Evolutionary conservation across 805 yeast genomes (phyloP), one percentile per base, ranked within the genome.

Genomic region (Zygoascus bituminiphila): DNA sequence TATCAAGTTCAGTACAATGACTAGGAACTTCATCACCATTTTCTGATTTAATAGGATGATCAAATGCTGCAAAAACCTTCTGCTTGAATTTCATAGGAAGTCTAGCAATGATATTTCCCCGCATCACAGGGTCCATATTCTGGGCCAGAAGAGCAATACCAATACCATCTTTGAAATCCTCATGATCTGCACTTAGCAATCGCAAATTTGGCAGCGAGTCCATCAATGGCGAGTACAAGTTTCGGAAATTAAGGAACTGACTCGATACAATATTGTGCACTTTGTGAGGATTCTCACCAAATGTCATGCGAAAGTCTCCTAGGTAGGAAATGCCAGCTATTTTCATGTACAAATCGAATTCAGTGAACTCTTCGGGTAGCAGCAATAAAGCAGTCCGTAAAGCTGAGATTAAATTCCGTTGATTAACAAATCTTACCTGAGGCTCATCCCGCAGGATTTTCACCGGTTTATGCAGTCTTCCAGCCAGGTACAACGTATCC

Each of bases 391-490:
- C 81, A 14, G 88, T 63, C 9, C 88, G 74, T 44, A 89, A 76
- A 5, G 95, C 97, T 49, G 82, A 81, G 46, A 79, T 74, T 51
- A 93, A 69, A 62, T 93, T 93, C 53, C 74, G 77, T 58, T 86
- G 89, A 59, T 86, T 84, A 58, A 84, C 71, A 48, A 82, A 77
- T 48, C 77, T 72, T 6, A 85, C 73, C 58, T 77, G 72, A 1
- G 82, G 73, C 50, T 82, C 81, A 57, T 81, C 85, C 53, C 79
- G 75, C 36, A 86, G 63, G 29, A 85, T 74, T 51, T 84, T 82
- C 4, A 91, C 95, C 0, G 98, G 98, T 60, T 93, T 93, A 58
- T 93, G 98, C 50, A 93, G 69, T 53, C 98, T 72, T 1, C 98
- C 98, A 1, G 96, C 94, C 17, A 93, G 61, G 59, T 93, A 93